Evolutionary conservation across 139 green algal genomes (phyloP).

Genomic region (Coelastrella sp.): DNA sequence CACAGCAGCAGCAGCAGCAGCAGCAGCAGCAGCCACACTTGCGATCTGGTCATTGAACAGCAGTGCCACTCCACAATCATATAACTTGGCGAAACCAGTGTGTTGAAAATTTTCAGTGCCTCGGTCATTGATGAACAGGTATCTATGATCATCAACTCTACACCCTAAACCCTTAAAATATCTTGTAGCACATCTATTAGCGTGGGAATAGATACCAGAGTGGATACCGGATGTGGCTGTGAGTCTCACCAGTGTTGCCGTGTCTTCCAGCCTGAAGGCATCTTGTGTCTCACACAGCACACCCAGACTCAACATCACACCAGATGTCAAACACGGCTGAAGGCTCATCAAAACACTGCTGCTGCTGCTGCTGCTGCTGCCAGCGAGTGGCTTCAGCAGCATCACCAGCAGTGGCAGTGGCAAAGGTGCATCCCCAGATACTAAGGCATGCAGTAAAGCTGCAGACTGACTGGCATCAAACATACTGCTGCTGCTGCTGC

Average conservation of each 20-base stretch:
- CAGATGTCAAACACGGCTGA: neutral
- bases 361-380: conserved; percentile 31
- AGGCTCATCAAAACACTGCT: neutral
- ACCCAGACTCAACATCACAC: conserved; percentile 5
- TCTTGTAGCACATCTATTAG: neutral
- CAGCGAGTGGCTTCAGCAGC: neutral
- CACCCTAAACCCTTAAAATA: too few relatives aligned
- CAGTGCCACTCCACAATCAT: too few relatives aligned
- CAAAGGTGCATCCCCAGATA: neutral
- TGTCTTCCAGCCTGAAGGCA: neutral
- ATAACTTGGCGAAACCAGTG: too few relatives aligned
- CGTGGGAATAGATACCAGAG: neutral
- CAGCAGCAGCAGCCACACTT: neutral
- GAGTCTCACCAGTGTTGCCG: neutral
- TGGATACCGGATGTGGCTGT: neutral
- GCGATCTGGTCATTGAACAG: too few relatives aligned
- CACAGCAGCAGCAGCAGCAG: neutral
- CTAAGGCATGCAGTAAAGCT: neutral
- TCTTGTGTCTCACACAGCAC: neutral
- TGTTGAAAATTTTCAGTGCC: too few relatives aligned
- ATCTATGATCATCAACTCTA: too few relatives aligned
- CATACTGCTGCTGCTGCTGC: neutral
- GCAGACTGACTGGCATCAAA: neutral
- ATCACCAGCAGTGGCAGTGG: neutral
- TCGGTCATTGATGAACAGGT: too few relatives aligned